These are phyloP conservation scores for Falciphora oryzae DNA, from an alignment of 2,329 filamentous ascomycete genomes.

Conservation along the genomic window DNA sequence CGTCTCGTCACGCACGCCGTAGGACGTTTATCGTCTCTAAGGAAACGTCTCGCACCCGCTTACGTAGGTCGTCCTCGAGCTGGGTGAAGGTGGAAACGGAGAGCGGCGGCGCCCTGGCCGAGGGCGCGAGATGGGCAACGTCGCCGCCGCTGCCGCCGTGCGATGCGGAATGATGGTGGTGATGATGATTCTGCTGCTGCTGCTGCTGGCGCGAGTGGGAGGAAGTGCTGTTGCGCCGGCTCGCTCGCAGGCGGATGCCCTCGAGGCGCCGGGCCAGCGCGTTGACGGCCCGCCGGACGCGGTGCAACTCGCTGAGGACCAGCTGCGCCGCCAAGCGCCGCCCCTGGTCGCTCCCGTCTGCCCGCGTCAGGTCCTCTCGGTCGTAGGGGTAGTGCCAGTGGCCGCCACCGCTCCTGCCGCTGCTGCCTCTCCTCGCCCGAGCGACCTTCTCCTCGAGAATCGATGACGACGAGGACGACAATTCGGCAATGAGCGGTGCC, in stretches of 20 bases:
- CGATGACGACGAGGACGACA: too few species aligned
- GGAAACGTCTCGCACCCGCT: slow-evolving; percentile 15
- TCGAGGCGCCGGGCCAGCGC: slow-evolving; percentile 18
- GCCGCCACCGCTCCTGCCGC: too few species aligned
- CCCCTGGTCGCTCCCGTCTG: slow-evolving; percentile 18
- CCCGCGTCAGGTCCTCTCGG: too few species aligned
- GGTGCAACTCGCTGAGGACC: slow-evolving; percentile 30
- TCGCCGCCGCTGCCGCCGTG: background rate
- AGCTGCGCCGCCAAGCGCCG: slow-evolving; percentile 26
- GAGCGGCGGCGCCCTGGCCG: slow-evolving; percentile 8
- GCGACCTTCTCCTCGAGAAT: too few species aligned
- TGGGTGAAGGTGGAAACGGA: slow-evolving; percentile 17
- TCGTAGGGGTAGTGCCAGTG: too few species aligned
- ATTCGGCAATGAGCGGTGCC: too few species aligned
- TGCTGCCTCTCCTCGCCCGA: too few species aligned
- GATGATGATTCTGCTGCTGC: background rate
- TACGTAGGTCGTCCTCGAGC: slow-evolving; percentile 18
- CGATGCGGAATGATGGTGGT: background rate
- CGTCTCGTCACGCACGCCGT: too few species aligned
- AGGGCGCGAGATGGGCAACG: background rate
- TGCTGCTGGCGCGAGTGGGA: background rate
- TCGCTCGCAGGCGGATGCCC: slow-evolving; percentile 1
- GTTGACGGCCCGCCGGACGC: slow-evolving; percentile 26
- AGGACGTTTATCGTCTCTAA: slow-evolving; percentile 9
- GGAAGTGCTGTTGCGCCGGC: too few species aligned